Conservation (phyloP, 2,329 filamentous ascomycete genomes). For the Scedosporium boydii region DNA sequence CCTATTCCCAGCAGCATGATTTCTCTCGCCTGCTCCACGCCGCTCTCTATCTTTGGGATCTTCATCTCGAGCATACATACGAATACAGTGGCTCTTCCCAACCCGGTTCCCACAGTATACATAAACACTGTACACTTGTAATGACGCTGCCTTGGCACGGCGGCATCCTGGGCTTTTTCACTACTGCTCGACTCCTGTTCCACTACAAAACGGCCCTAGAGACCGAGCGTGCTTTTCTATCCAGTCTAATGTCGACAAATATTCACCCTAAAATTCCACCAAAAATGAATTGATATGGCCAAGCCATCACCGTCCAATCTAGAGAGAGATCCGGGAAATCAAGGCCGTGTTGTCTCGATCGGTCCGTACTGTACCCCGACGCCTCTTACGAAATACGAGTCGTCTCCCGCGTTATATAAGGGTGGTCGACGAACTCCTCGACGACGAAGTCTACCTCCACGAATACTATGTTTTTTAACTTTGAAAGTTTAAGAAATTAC, state of each 20-base stretch:
- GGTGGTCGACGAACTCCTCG: too few relatives aligned
- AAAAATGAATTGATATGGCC: neutral
- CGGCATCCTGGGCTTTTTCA: neutral
- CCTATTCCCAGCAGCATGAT: neutral
- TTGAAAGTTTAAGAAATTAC: too few relatives aligned
- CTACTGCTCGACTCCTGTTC: neutral
- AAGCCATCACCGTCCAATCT: neutral
- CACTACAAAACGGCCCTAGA: neutral
- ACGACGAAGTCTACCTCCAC: too few relatives aligned
- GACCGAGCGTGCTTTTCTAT: neutral
- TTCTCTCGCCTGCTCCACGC: neutral
- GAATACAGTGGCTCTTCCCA: too few relatives aligned
- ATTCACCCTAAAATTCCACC: neutral
- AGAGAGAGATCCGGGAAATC: neutral
- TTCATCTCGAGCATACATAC: too few relatives aligned
- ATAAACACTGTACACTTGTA: too few relatives aligned
- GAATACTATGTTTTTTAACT: too few relatives aligned
- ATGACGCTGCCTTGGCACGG: neutral
- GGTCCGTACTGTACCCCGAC: neutral
- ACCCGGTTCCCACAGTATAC: too few relatives aligned
- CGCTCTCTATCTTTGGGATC: neutral
- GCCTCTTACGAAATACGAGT: neutral
- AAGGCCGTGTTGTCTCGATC: neutral
- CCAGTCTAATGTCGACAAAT: neutral
- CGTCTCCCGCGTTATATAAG: neutral